Conservation (phyloP, 176 grass and related monocot species). For the Lolium perenne region DNA sequence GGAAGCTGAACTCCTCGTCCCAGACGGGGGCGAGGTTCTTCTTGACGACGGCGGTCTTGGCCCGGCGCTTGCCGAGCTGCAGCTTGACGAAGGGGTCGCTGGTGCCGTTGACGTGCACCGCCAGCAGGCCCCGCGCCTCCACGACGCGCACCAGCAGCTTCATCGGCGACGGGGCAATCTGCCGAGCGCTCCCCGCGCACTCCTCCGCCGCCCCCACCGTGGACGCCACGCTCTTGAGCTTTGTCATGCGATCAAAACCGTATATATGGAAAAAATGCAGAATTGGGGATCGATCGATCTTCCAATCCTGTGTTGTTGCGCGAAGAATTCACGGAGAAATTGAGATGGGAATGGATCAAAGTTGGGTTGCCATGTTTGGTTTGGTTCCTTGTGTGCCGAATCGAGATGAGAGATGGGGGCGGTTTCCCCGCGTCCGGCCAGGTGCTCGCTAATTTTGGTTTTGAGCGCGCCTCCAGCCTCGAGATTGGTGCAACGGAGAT, state of each 20-base stretch:
- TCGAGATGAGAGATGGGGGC: neutral
- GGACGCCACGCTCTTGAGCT: constrained; percentile 35
- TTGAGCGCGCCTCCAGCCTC: neutral
- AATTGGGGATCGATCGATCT: neutral
- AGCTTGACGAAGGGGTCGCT: constrained; percentile 92
- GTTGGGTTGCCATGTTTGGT: constrained; percentile 9
- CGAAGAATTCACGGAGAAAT: neutral
- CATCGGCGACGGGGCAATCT: constrained; percentile 48
- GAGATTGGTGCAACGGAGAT: constrained; percentile 28
- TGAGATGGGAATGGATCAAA: constrained; percentile 1
- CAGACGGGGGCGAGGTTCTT: constrained; percentile 70
- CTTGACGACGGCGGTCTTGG: constrained; percentile 84
- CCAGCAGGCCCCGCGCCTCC: constrained; percentile 73
- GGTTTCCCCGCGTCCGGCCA: constrained; percentile 36
- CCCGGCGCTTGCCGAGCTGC: constrained; percentile 82
- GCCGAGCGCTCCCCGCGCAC: constrained; percentile 17
- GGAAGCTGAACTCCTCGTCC: constrained; percentile 93
- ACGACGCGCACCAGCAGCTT: constrained; percentile 83
- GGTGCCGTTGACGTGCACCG: constrained; percentile 70
- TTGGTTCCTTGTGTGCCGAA: constrained; percentile 3
- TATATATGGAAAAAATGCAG: neutral
- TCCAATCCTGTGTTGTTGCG: neutral
- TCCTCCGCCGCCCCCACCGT: constrained; percentile 18
- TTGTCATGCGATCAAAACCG: constrained; percentile 27
- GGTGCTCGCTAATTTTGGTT: constrained; percentile 12